Evolutionary conservation across 345 rosid genomes (phyloP), one percentile per base, ranked within the genome.

Genomic region (Boechera divaricarpa): DNA sequence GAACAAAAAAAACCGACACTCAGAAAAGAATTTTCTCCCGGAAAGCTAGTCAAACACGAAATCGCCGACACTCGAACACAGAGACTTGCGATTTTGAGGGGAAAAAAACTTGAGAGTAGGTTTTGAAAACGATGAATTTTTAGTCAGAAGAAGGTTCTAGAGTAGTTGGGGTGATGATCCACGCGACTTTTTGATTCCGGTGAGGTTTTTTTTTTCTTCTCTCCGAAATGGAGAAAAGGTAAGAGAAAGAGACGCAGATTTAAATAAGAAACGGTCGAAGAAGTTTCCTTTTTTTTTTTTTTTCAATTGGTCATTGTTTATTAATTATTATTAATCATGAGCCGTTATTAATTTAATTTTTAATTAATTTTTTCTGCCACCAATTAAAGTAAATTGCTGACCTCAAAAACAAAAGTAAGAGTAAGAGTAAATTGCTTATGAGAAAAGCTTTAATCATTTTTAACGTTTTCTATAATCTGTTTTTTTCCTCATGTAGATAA

Each of bases 181-280:
- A 68, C 64, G 68, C 71, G 62, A 67, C 76, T 63, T 80, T 74
- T 80, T 61, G 59, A 63, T 16, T 16, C 45, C n/a, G 39, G 35
- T 60, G 36, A 52, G 7, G 7, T 10, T 44, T 1, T 29, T 16
- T 55, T 42, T 48, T 44, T 32, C 35, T 11, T 70, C 32, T 53
- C 49, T 54, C 73, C 15, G 62, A 3, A 26, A 35, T 60, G 21
- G 44, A 41, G 31, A 52, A 52, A 61, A 53, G 5, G 28, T 9
- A 44, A 38, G 18, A 6, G 58, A 26, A 38, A 28, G 35, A 73
- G 64, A 63, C 63, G 63, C 39, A 63, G 48, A 67, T 64, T 80
- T 80, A 75, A 51, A 75, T 65, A 64, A 74, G 67, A 65, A 65
- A 48, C 75, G 65, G 77, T 70, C 69, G 63, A 53, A 54, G 29